A percentile compares a stretch with the other conserved stretches of the same genome.
Evolutionary conservation across 257 asterid genomes (phyloP).

Genomic region (Gentiana dahurica): DNA sequence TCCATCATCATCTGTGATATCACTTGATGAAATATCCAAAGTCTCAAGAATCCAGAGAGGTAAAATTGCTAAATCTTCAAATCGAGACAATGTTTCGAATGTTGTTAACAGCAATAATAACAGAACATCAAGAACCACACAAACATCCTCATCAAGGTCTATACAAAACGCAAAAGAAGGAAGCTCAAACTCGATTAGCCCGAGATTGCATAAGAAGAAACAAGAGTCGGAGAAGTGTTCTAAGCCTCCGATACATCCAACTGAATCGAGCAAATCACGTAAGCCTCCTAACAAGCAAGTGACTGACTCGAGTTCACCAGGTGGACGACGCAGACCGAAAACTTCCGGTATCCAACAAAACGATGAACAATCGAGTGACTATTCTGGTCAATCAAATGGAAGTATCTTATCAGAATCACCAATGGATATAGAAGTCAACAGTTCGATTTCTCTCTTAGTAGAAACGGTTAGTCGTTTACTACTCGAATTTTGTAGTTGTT

Average conservation of each 20-base stretch:
- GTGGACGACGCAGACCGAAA: slow-evolving; percentile 62
- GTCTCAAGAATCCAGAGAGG: slow-evolving; percentile 28
- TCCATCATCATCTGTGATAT: slow-evolving; percentile 50
- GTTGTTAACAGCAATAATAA: slow-evolving; percentile 27
- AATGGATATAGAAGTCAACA: slow-evolving; percentile 22
- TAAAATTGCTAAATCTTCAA: slow-evolving; percentile 19
- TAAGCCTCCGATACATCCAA: slow-evolving; percentile 60
- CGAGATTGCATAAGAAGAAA: slow-evolving; percentile 66
- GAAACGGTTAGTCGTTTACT: slow-evolving; percentile 32
- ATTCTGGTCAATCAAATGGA: slow-evolving; percentile 28
- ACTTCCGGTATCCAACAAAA: slow-evolving; percentile 25
- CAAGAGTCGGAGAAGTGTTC: slow-evolving; percentile 54
- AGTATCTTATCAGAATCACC: slow-evolving; percentile 21
- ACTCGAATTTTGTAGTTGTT: slow-evolving; percentile 2
- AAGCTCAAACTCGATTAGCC: slow-evolving; percentile 45
- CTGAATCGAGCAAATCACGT: slow-evolving; percentile 46
- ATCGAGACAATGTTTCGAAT: slow-evolving; percentile 26
- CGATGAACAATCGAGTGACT: slow-evolving; percentile 41
- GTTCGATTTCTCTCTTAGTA: slow-evolving; percentile 19
- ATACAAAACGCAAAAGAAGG: slow-evolving; percentile 40
- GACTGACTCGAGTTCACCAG: slow-evolving; percentile 49
- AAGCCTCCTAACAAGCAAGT: slow-evolving; percentile 50
- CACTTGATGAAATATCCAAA: slow-evolving; percentile 35
- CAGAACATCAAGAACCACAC: slow-evolving; percentile 28
- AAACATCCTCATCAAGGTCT: slow-evolving; percentile 30